These are phyloP conservation scores for Pseudogymnoascus pannorum DNA, from an alignment of 2,329 filamentous ascomycete genomes.

Conservation along the genomic window DNA sequence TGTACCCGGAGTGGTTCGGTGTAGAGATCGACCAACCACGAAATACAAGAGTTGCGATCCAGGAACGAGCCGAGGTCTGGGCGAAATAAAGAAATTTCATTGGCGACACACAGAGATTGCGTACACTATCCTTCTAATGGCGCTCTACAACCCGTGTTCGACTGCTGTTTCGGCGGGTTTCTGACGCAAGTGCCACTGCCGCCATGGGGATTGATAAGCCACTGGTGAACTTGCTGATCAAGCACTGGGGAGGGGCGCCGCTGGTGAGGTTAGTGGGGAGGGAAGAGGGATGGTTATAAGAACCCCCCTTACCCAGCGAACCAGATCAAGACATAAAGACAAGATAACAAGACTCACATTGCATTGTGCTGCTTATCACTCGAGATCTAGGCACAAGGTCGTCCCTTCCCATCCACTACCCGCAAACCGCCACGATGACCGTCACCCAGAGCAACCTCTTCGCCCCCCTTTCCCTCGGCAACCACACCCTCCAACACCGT, in stretches of 20 bases:
- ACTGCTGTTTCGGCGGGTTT: background rate
- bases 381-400: background rate
- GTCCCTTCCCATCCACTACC: background rate
- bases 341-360: background rate
- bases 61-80: conserved; percentile 2
- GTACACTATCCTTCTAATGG: background rate
- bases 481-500: conserved; percentile 34
- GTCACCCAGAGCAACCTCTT: conserved; percentile 29
- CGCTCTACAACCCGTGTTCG: background rate
- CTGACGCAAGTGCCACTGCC: background rate
- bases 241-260: background rate
- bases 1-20: too few species aligned
- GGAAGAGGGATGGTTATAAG: background rate
- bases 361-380: background rate
- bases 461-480: conserved; percentile 34
- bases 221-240: background rate
- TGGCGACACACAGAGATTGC: background rate
- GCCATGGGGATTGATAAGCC: background rate
- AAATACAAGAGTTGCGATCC: background rate
- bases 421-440: conserved; percentile 1
- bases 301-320: background rate
- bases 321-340: background rate
- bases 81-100: conserved; percentile 3
- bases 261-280: background rate
- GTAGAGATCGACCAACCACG: background rate